Base-by-base conservation (phyloP, 129 eudicot genomes). In the Solidago caesia region DNA sequence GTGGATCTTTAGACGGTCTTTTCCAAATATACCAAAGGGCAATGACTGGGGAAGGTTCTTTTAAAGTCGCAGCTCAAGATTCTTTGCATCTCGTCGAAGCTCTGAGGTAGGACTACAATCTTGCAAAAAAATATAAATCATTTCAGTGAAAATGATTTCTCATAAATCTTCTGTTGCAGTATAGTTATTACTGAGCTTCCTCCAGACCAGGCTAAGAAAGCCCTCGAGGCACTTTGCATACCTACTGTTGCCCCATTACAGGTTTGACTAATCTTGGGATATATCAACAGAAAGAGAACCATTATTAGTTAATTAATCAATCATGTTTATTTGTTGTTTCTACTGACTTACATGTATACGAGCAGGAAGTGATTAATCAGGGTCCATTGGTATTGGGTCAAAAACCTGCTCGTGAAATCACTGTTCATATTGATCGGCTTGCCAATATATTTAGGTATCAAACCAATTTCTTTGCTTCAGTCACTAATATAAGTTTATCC, bases 171-270 rank as follows among this genome's bases (percentile, higher is more conserved):
- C 42, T 42, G 76, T 79, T 80, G 85, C 92, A 95, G 99, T 76
- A 89, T 91, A 85, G 97, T 95, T 76, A 91, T 95, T 67, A 91
- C 99, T 43, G 97, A 95, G 80, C 95, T 95, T 81, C 97, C 99
- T 79, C 80, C 95, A 9, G 99, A 91, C 74, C 97, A 95, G 72
- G 99, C 99, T 57, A 91, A 95, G 83, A 91, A 86, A 72, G 99
- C 97, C 73, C 87, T 95, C 0, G 99, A 95, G 77, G 94, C 91
- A 48, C 85, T 95, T 76, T 95, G 99, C 90, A 74, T 87, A 84
- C 99, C 97, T 53, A 88, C 87, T 72, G 95, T 95, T 53, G 76
- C 87, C 75, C 95, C 97, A 10, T 82, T 95, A 67, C 97, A 95
- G 97, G 99, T 91, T 78, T 26, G 84, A 52, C 64, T 68, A 67